phyloP scores from a whole-genome alignment of 139 green algal genomes.

The Astrephomene gubernaculifera region DNA sequence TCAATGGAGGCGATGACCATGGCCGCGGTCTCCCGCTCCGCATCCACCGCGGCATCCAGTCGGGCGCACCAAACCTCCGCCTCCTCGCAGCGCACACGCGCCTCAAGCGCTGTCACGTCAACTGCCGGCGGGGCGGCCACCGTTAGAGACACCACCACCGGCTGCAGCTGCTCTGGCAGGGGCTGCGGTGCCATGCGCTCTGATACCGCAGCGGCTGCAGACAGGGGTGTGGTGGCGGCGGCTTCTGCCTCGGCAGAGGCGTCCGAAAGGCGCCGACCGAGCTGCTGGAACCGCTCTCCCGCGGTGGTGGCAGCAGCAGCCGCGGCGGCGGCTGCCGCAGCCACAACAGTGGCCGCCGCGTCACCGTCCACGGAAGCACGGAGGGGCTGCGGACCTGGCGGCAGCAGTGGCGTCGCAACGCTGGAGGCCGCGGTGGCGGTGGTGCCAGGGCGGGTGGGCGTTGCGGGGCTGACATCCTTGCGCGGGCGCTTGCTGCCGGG shows the following conservation, averaged over 20 bases:
- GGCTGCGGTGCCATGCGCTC: no score
- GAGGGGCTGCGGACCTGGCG: background rate
- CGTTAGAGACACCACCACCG: slow-evolving; percentile 7
- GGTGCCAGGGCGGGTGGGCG: background rate
- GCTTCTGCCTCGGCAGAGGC: background rate
- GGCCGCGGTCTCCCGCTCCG: slow-evolving; percentile 18
- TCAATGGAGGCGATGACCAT: slow-evolving; percentile 9
- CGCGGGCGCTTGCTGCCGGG: slow-evolving; percentile 11
- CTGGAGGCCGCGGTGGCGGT: background rate
- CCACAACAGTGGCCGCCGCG: background rate
- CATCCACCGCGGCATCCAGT: slow-evolving; percentile 16
- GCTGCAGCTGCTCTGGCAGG: background rate
- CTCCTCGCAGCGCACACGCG: background rate
- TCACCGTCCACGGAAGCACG: background rate
- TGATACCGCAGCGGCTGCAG: no score
- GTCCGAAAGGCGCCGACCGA: background rate
- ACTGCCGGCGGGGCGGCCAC: background rate
- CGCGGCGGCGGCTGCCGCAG: background rate
- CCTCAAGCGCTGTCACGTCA: slow-evolving; percentile 10
- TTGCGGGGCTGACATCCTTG: slow-evolving; percentile 13
- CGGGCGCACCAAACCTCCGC: background rate
- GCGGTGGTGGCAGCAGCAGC: background rate
- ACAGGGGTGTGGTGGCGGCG: background rate
- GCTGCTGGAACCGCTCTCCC: slow-evolving; percentile 34
- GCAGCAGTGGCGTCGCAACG: slow-evolving; percentile 33